phyloP scores from a whole-genome alignment of 441 rosid genomes.

The Brassica hybrid region DNA sequence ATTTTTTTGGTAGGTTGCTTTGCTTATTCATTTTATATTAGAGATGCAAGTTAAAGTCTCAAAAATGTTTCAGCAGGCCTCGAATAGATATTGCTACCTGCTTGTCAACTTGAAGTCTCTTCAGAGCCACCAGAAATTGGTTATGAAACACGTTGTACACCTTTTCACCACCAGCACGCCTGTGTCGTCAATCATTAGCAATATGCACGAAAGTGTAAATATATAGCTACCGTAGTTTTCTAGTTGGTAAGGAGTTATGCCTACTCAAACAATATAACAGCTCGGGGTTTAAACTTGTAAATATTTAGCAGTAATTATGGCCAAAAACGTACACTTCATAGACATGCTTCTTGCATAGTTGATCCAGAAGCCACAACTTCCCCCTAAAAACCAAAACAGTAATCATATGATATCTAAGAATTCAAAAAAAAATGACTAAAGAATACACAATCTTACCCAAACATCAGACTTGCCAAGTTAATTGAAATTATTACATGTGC shows the following conservation, averaged over 20 bases:
- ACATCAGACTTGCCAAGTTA: neutral
- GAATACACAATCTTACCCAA: neutral
- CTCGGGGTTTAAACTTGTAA: no score
- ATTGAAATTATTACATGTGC: neutral
- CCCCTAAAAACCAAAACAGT: neutral
- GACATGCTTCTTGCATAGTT: no score
- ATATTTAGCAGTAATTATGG: no score
- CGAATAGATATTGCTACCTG: conserved; percentile 82
- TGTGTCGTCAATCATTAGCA: conserved; percentile 41
- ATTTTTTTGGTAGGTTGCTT: neutral
- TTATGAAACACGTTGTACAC: conserved; percentile 88
- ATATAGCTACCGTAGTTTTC: neutral
- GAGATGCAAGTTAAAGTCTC: conserved; percentile 46
- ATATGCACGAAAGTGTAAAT: neutral
- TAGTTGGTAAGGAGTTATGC: neutral
- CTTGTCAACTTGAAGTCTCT: conserved; percentile 95
- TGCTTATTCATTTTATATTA: neutral
- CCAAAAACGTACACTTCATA: no score
- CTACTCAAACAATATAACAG: no score
- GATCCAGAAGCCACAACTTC: no score
- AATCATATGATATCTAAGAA: neutral
- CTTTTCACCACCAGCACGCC: conserved; percentile 96
- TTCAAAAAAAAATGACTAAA: neutral
- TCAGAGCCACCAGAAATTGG: conserved; percentile 96
- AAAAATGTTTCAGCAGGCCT: conserved; percentile 99